Evolutionary conservation across 495 filamentous ascomycete genomes (phyloP).

Genomic region (Filosporella fistucella): DNA sequence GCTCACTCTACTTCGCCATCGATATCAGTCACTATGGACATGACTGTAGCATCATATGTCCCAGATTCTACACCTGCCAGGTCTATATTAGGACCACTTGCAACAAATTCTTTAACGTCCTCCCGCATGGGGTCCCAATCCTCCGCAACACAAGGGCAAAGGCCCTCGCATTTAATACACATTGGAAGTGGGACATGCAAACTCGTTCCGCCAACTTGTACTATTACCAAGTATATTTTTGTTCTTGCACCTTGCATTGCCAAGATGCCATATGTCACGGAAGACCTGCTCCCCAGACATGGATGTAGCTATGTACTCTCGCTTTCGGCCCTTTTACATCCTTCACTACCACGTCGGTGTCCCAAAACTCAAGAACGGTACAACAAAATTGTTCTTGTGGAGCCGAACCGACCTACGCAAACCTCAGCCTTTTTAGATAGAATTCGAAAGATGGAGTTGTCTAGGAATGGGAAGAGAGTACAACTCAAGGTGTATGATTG

Average conservation of each 20-base stretch:
- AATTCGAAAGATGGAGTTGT: constrained; percentile 31
- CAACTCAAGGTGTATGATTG: constrained; percentile 45
- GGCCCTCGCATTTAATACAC: neutral
- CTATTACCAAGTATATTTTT: constrained; percentile 29
- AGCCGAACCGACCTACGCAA: constrained; percentile 31
- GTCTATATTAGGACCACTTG: too few relatives aligned
- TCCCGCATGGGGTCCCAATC: too few relatives aligned
- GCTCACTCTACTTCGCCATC: too few relatives aligned
- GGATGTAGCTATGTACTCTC: constrained; percentile 28
- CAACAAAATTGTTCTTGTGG: constrained; percentile 41
- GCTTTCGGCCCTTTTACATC: constrained; percentile 1
- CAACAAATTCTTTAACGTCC: too few relatives aligned
- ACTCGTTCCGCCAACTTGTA: constrained; percentile 14
- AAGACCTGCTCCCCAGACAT: constrained; percentile 38
- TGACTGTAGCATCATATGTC: too few relatives aligned
- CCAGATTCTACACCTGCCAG: too few relatives aligned
- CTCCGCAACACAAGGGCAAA: too few relatives aligned
- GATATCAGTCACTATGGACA: too few relatives aligned
- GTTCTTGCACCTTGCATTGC: constrained; percentile 42
- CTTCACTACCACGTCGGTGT: constrained; percentile 4
- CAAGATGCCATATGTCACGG: constrained; percentile 32
- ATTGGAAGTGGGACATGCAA: neutral
- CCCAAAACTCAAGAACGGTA: constrained; percentile 11
- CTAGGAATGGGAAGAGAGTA: constrained; percentile 29
- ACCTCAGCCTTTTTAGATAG: constrained; percentile 33